A percentile compares a stretch with the other conserved stretches of the same genome.
Evolutionary conservation across 2,329 filamentous ascomycete species (phyloP).

Genomic region (Alternaria sp.): DNA sequence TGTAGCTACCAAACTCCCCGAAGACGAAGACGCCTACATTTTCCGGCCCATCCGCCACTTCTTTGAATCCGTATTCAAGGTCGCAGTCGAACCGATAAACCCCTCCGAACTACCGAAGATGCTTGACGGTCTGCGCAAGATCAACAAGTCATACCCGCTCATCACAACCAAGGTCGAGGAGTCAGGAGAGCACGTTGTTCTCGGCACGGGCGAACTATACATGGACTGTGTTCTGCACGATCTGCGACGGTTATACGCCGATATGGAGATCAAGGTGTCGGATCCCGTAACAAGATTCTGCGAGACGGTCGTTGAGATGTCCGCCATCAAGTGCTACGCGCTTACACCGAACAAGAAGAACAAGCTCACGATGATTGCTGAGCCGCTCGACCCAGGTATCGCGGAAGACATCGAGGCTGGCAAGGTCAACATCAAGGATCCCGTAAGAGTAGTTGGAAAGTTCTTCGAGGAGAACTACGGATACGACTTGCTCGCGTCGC

Average conservation of each 20-base stretch:
- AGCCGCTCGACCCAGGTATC: conserved; percentile 93
- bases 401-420: conserved; percentile 93
- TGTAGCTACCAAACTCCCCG: conserved; percentile 77
- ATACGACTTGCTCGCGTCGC: conserved; percentile 91
- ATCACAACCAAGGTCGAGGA: conserved; percentile 98
- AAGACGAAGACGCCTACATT: conserved; percentile 92
- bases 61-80: conserved; percentile 96
- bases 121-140: conserved; percentile 93
- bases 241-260: conserved; percentile 88
- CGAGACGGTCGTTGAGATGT: conserved; percentile 97
- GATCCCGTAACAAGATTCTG: conserved; percentile 97
- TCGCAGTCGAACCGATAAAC: conserved; percentile 97
- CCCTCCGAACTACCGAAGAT: conserved; percentile 98
- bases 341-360: conserved; percentile 99
- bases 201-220: conserved; percentile 97
- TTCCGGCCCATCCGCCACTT: conserved; percentile 94
- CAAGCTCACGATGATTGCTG: conserved; percentile 97
- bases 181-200: conserved; percentile 92
- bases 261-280: conserved; percentile 99
- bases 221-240: conserved; percentile 99
- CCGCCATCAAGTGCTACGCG: conserved; percentile 96
- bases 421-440: conserved; percentile 88
- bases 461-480: conserved; percentile 98
- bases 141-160: conserved; percentile 97
- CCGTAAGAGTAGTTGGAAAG: conserved; percentile 89